A percentile compares a stretch with the other conserved stretches of the same genome.
phyloP scores from a whole-genome alignment of 345 rosid species.

The Eucalyptus caleyi region DNA sequence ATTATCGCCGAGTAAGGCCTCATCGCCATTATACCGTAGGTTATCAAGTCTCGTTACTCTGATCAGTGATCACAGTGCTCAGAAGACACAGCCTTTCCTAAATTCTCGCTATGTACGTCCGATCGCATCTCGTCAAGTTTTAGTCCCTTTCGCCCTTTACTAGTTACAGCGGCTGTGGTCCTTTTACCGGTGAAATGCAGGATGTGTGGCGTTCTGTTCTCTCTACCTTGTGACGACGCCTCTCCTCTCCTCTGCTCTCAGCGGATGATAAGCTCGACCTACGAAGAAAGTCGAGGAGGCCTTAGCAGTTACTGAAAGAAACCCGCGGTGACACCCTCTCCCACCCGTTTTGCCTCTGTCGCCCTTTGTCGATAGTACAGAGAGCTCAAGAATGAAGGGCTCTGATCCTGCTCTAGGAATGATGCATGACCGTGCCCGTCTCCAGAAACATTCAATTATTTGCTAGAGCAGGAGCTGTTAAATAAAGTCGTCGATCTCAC shows the following conservation, averaged over 20 bases:
- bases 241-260: slow-evolving; percentile 15
- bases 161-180: not conserved
- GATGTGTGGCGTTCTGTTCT: slow-evolving; percentile 2
- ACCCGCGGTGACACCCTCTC: not conserved
- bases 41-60: not conserved
- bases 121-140: not conserved
- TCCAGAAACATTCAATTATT: not conserved
- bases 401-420: slow-evolving; percentile 18
- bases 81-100: not conserved
- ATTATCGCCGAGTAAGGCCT: too few relatives aligned
- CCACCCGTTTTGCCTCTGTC: not conserved
- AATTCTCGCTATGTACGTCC: not conserved
- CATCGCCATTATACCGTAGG: too few relatives aligned
- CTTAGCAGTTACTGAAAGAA: slow-evolving; percentile 12
- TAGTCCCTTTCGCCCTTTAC: not conserved
- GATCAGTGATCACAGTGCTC: not conserved
- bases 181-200: not conserved
- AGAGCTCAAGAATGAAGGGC: slow-evolving; percentile 23
- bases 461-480: not conserved
- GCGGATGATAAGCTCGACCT: slow-evolving; percentile 20
- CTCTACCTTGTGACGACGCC: slow-evolving; percentile 19
- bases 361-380: slow-evolving; percentile 26
- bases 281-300: slow-evolving; percentile 20
- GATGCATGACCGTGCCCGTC: not conserved
- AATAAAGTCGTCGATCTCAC: not conserved